phyloP scores from a whole-genome alignment of 2,329 filamentous ascomycete genomes.

The Aureobasidium sp. region DNA sequence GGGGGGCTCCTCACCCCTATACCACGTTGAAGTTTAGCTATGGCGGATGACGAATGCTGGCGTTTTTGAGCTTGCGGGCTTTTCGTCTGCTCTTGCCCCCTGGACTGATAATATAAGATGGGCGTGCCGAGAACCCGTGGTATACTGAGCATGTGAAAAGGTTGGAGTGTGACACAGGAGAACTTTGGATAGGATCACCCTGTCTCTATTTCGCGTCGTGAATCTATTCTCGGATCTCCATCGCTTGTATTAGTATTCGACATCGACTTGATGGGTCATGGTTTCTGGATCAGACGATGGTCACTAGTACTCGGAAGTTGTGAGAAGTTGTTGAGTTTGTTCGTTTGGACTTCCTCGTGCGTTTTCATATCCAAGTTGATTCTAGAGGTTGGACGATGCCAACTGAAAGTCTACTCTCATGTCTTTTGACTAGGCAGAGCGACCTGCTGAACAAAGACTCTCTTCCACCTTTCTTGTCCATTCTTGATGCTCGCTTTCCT shows the following conservation, averaged over 20 bases:
- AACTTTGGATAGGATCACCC: background rate
- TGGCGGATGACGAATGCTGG: background rate
- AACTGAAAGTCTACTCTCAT: background rate
- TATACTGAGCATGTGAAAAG: background rate
- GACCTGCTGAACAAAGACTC: background rate
- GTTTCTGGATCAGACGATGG: accelerated
- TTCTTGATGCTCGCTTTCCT: background rate
- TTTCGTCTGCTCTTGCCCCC: background rate
- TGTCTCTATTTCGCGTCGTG: background rate
- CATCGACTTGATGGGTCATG: background rate
- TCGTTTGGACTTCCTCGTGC: too few relatives aligned
- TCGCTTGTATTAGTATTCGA: background rate
- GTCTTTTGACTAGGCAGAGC: background rate
- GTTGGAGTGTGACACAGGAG: background rate
- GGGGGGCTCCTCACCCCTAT: background rate
- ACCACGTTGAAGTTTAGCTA: background rate
- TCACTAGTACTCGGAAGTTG: too few relatives aligned
- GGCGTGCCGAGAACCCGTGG: background rate
- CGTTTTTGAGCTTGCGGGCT: background rate
- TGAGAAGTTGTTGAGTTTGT: background rate
- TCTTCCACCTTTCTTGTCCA: background rate
- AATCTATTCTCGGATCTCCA: background rate
- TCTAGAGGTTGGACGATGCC: too few relatives aligned
- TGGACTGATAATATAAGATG: background rate
- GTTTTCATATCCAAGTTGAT: too few relatives aligned